Percentiles rank a stretch among this genome's conserved stretches.
Evolutionary conservation across 192 early-diverging fungal genomes (phyloP).

Genomic region (Rhizophagus clarus): DNA sequence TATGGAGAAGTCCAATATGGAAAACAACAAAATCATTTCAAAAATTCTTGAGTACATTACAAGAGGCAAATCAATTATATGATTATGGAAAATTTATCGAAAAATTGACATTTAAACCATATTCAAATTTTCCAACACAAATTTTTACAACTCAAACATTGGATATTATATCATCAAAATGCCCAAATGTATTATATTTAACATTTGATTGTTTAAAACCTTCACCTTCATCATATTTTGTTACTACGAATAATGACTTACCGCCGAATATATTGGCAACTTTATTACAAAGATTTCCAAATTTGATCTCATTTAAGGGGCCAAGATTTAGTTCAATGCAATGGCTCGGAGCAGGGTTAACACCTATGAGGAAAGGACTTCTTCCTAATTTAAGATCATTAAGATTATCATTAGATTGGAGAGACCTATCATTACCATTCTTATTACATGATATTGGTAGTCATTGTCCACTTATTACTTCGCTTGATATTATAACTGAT

Average conservation of each 20-base stretch:
- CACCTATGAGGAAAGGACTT: not conserved
- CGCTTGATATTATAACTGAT: not conserved
- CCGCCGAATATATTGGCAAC: not conserved
- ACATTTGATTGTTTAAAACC: not conserved
- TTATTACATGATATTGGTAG: not conserved
- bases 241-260: not conserved
- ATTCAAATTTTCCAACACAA: not conserved
- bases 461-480: not conserved
- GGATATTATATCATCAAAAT: not conserved
- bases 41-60: not conserved
- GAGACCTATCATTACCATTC: not conserved
- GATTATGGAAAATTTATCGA: not conserved
- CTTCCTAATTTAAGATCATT: not conserved
- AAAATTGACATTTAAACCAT: not conserved
- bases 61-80: not conserved
- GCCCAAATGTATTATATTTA: not conserved
- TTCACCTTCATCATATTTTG: not conserved
- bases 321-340: constrained; percentile 2
- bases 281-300: not conserved
- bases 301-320: not conserved
- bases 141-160: not conserved
- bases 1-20: not conserved
- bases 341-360: not conserved
- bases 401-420: not conserved
- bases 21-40: not conserved